Conservation (phyloP, 2,329 filamentous ascomycete genomes). For the Emydomyces testavorans region DNA sequence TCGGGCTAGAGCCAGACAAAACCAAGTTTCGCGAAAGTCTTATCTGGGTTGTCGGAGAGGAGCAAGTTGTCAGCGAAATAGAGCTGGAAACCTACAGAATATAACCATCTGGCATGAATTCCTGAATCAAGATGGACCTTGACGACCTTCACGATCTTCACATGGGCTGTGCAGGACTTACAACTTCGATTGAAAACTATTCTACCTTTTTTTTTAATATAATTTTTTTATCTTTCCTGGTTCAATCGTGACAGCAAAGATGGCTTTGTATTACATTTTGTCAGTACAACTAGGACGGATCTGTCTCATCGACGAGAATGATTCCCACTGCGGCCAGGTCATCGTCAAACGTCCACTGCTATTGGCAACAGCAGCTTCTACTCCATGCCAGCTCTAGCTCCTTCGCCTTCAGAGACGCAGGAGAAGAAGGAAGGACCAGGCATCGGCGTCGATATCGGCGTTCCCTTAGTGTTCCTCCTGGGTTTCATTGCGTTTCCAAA, state of each 20-base stretch:
- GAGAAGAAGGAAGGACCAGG: not conserved
- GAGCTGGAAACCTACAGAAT: constrained; percentile 1
- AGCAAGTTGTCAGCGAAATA: constrained; percentile 2
- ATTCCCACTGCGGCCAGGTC: not conserved
- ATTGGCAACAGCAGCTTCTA: not conserved
- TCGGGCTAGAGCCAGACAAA: not conserved
- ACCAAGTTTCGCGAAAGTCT: not conserved
- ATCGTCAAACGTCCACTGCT: not conserved
- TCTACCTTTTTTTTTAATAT: constrained; percentile 8
- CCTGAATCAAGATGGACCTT: not conserved
- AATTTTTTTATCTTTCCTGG: constrained; percentile 15
- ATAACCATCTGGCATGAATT: constrained; percentile 3
- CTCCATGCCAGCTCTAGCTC: not conserved
- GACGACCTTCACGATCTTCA: too few relatives aligned
- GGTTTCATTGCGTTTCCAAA: not conserved
- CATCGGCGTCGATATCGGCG: constrained; percentile 1
- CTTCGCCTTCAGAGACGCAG: not conserved
- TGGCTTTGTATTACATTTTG: constrained; percentile 7
- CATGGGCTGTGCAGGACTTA: constrained; percentile 10
- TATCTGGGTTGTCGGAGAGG: not conserved
- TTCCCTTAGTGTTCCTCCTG: not conserved
- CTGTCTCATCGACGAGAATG: not conserved
- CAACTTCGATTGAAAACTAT: constrained; percentile 4
- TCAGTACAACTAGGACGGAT: constrained; percentile 9
- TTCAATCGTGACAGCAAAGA: not conserved